phyloP scores from a whole-genome alignment of 1,139 yeast genomes.

The Zygosaccharomyces sapae region DNA sequence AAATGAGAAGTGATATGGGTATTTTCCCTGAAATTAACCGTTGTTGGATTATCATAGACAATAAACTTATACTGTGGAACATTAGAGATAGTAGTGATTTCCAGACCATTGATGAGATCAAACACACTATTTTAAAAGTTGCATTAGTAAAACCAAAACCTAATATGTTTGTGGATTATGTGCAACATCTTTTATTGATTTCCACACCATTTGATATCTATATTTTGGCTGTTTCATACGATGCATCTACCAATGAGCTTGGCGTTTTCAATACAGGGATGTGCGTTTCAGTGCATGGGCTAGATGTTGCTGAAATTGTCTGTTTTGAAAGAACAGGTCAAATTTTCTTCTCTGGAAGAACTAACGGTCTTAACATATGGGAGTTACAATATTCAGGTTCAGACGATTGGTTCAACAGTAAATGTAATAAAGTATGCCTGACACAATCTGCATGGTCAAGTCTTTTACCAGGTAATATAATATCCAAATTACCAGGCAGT shows the following conservation, averaged over 20 bases:
- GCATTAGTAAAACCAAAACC: slow-evolving; percentile 73
- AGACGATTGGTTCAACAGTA: slow-evolving; percentile 83
- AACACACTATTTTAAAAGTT: slow-evolving; percentile 73
- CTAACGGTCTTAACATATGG: slow-evolving; percentile 82
- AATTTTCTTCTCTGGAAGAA: slow-evolving; percentile 73
- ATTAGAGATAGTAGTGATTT: slow-evolving; percentile 60
- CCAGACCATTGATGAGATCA: slow-evolving; percentile 76
- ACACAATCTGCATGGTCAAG: slow-evolving; percentile 64
- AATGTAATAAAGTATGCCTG: slow-evolving; percentile 75
- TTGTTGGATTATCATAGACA: slow-evolving; percentile 85
- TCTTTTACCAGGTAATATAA: slow-evolving; percentile 47
- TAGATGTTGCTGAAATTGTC: slow-evolving; percentile 62
- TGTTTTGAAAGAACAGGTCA: slow-evolving; percentile 66
- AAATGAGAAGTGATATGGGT: slow-evolving; percentile 74
- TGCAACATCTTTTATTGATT: slow-evolving; percentile 66
- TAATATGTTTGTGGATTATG: slow-evolving; percentile 73
- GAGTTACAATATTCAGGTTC: slow-evolving; percentile 79
- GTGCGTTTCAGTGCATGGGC: slow-evolving; percentile 74
- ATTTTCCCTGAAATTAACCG: slow-evolving; percentile 75
- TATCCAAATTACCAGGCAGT: slow-evolving; percentile 44
- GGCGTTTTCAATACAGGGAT: slow-evolving; percentile 81
- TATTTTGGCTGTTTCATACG: slow-evolving; percentile 66
- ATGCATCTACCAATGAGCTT: slow-evolving; percentile 47
- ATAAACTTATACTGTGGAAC: slow-evolving; percentile 79
- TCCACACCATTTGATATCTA: slow-evolving; percentile 80